Evolutionary conservation across 1,284 basidiomycete genomes (phyloP), one percentile per base, ranked within the genome.

Genomic region (Ganoderma resinaceum): DNA sequence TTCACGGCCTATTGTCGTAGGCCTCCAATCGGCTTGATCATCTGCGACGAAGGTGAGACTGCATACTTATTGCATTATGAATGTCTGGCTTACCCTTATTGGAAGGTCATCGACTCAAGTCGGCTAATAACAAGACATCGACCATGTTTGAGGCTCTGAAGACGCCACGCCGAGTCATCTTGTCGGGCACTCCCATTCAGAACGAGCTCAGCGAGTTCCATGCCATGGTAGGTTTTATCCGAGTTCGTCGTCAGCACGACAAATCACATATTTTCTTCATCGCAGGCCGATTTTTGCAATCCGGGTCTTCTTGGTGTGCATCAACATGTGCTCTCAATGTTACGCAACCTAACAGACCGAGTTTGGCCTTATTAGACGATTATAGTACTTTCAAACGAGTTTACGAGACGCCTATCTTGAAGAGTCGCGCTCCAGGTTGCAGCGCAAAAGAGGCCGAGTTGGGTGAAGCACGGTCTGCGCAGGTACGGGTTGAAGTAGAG

Each of bases 101-200:
- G 37, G 3, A 66, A 94, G 95, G 97, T 1, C 98, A 99, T 80
- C 87, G 97, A 33, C 85, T 99, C 43, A 99, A 99, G 78, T 96
- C 96, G 18, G 91, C 94, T 4, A 92, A 90, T 70, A 96, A 94
- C 76, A 98, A 99, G 83, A 98, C 96, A 0, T 94, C 93, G 0
- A 87, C 87, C 63, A 95, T 96, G 89, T 97, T 99, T 77, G 91
- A 94, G 70, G 86, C 88, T 18, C 83, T 99, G 46, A 84, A 83
- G 64, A 95, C 94, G 1, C 86, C 86, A 5, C 85, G 94, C 31
- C 84, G 95, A 55, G 87, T 96, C 68, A 97, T 99, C 63, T 84
- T 99, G 3, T 97, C 97, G 0, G 98, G 98, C 23, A 99, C 98
- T 2, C 98, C 98, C 0, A 95, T 99, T 58, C 95, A 99, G 80